A percentile compares a stretch with the other conserved stretches of the same genome.
Evolutionary conservation across 345 rosid genomes (phyloP).

Genomic region (Salix caprea): DNA sequence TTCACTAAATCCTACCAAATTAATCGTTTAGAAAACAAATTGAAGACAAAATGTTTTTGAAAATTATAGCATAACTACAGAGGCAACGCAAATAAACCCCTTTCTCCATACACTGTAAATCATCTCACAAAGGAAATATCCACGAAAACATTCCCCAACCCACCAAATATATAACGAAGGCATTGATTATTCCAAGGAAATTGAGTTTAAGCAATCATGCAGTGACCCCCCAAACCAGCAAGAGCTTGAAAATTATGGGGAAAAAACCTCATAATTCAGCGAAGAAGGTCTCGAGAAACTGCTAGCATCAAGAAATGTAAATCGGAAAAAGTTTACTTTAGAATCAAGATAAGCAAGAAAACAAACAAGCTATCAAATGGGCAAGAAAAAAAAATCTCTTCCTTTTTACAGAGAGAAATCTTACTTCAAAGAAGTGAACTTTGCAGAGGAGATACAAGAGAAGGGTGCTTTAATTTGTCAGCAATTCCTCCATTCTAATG

Average conservation of each 20-base stretch:
- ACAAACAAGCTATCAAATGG: neutral
- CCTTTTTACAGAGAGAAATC: neutral
- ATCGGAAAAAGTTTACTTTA: neutral
- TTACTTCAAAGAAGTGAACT: neutral
- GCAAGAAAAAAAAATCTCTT: neutral
- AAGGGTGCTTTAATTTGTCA: neutral
- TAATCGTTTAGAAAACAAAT: neutral
- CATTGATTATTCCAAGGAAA: neutral
- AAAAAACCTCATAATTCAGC: neutral
- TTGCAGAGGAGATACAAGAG: neutral
- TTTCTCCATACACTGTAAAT: neutral
- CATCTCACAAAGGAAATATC: neutral
- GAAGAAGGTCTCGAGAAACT: neutral
- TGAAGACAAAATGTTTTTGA: neutral
- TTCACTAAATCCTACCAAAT: neutral
- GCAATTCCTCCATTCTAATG: neutral
- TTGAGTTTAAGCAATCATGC: neutral
- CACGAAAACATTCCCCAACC: neutral
- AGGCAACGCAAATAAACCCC: neutral
- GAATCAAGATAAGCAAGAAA: neutral
- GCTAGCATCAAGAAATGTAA: neutral
- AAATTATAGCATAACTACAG: neutral
- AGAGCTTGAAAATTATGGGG: neutral
- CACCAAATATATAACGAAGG: neutral
- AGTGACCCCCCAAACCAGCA: neutral